Evolutionary conservation across 129 eudicot genomes (phyloP).

Genomic region (Tagetes patula): DNA sequence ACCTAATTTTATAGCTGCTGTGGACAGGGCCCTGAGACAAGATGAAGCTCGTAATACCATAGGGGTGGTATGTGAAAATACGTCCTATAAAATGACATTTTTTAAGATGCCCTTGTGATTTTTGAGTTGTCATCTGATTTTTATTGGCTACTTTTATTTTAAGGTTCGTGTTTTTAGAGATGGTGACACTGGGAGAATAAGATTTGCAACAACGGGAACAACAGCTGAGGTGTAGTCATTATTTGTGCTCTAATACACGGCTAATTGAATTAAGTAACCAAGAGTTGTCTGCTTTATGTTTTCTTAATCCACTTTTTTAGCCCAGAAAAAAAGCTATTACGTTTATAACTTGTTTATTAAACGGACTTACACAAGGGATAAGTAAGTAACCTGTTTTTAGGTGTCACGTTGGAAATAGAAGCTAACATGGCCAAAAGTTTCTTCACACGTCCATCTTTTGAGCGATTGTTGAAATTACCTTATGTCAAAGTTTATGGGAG

Average conservation of each 20-base stretch:
- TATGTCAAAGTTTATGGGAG: not conserved
- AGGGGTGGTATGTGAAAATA: conserved; percentile 74
- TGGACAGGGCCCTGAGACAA: conserved; percentile 72
- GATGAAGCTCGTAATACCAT: conserved; percentile 64
- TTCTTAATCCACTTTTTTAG: conserved; percentile 8
- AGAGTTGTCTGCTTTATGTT: not conserved
- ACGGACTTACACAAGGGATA: conserved; percentile 8
- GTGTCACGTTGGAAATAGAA: not conserved
- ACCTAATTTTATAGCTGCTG: conserved; percentile 64
- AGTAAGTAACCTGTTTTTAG: not conserved
- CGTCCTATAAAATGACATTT: not conserved
- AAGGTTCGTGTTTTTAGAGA: conserved; percentile 80
- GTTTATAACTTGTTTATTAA: not conserved
- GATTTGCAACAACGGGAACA: conserved; percentile 70
- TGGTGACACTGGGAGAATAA: conserved; percentile 48
- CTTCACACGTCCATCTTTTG: conserved; percentile 8
- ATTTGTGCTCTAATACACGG: conserved; percentile 7
- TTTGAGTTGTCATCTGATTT: not conserved
- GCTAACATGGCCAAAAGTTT: conserved; percentile 7
- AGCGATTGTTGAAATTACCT: not conserved
- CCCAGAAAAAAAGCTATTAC: not conserved
- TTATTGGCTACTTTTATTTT: conserved; percentile 14
- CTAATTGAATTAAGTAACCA: conserved; percentile 14
- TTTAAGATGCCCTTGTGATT: no score
- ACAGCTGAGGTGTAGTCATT: conserved; percentile 77